Evolutionary conservation across 495 filamentous ascomycete species (phyloP).

Genomic region (Penicillium roqueforti): DNA sequence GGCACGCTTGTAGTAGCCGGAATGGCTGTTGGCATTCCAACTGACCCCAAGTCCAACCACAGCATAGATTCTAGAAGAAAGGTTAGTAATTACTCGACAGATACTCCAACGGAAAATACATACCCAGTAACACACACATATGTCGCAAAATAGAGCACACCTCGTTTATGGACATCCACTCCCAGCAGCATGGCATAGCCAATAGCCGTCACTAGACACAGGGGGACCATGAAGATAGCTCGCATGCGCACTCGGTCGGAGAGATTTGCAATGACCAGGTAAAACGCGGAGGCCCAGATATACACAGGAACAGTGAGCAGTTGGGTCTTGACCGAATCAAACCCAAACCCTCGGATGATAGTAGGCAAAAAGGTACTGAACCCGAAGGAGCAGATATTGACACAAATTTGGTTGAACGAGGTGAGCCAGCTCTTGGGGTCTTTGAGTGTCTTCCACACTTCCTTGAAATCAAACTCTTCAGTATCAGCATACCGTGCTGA

Average conservation of each 20-base stretch:
- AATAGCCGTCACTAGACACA: conserved; percentile 14
- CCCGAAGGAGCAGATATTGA: conserved; percentile 16
- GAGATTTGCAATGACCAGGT: conserved; percentile 10
- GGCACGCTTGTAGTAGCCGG: conserved; percentile 15
- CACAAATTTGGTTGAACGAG: conserved; percentile 16
- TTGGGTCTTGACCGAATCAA: conserved; percentile 13
- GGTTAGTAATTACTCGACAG: neutral
- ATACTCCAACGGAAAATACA: neutral
- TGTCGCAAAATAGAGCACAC: conserved; percentile 16
- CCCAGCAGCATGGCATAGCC: conserved; percentile 17
- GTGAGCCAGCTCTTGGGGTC: conserved; percentile 17
- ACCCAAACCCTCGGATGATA: conserved; percentile 16
- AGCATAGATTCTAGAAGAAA: conserved; percentile 1
- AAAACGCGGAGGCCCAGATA: conserved; percentile 15
- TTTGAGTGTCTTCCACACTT: conserved; percentile 15
- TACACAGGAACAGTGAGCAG: conserved; percentile 20
- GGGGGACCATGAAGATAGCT: conserved; percentile 14
- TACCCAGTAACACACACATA: conserved; percentile 19
- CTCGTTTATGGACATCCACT: conserved; percentile 12
- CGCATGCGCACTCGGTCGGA: conserved; percentile 17
- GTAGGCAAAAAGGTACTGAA: conserved; percentile 20
- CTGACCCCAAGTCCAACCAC: conserved; percentile 13
- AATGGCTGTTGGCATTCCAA: conserved; percentile 18
- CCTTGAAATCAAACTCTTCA: conserved; percentile 11
- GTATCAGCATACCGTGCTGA: conserved; percentile 8